phyloP scores from a whole-genome alignment of 305 asterid species.

The Rubia balearica region DNA sequence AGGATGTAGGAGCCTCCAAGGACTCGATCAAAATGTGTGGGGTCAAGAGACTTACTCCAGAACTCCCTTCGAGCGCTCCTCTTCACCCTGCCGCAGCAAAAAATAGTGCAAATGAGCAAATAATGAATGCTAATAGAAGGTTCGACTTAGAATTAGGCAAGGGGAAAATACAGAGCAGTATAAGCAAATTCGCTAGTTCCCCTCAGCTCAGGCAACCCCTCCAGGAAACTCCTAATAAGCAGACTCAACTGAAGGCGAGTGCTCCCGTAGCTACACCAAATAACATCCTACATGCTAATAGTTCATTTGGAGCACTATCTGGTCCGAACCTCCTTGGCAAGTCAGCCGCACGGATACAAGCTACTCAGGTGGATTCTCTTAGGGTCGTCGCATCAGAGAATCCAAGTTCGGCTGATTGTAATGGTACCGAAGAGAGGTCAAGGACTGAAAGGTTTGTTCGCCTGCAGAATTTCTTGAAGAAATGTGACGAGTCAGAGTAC shows the following conservation, averaged over 20 bases:
- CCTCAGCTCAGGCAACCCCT: constrained; percentile 36
- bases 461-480: constrained; percentile 69
- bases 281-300: constrained; percentile 34
- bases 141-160: constrained; percentile 78
- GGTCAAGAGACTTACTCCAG: constrained; percentile 65
- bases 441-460: constrained; percentile 53
- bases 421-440: constrained; percentile 40
- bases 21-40: constrained; percentile 67
- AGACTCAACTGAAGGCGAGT: constrained; percentile 34
- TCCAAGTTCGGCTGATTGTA: constrained; percentile 34
- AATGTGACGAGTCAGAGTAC: constrained; percentile 52
- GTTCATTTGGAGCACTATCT: constrained; percentile 39
- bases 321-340: constrained; percentile 44
- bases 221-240: constrained; percentile 39
- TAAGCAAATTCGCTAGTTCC: constrained; percentile 40
- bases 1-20: constrained; percentile 18
- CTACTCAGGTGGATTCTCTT: constrained; percentile 28
- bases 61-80: constrained; percentile 53
- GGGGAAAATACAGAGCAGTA: constrained; percentile 54
- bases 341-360: constrained; percentile 32
- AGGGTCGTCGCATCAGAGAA: constrained; percentile 41
- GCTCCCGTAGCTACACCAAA: constrained; percentile 32
- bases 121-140: constrained; percentile 75
- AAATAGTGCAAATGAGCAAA: constrained; percentile 52
- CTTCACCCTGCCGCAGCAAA: constrained; percentile 33